Base-by-base conservation (phyloP, 2,329 filamentous ascomycete genomes). In the Fusarium sp. region DNA sequence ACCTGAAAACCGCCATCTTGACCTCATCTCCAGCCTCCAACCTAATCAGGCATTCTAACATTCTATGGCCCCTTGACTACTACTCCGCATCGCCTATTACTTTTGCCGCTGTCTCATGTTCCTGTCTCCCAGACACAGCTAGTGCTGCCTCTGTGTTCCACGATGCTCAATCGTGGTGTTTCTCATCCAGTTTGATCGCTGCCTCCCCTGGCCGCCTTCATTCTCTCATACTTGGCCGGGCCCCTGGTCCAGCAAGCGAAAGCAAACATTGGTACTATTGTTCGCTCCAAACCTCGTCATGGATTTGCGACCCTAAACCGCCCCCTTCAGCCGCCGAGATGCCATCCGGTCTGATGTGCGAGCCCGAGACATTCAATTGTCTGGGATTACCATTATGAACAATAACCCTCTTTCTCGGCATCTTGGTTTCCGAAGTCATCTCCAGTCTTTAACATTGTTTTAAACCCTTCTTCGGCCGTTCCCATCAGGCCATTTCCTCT, bases 341-440 rank as follows among this genome's bases (percentile, higher is more conserved):
- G 58, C 69, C 71, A 68, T 69, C 72, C 75, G 62, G 75, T 73
- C 71, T 75, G 79, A 72, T 81, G 73, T 78, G 66, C 66, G 48
- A 63, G 57, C 45, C 66, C 64, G 72, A 73, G 68, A 74, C 72
- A 39, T 58, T 60, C 60, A 67, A 66, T 54, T 68, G 71, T 69
- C 81, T 82, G 68, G 49, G 68, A 64, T 71, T 61, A 40, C n/a
- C 81, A 81, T 79, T 72, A 66, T 49, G 40, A 15, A 64, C 63
- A 59, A 38, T 33, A 53, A 74, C 66, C 66, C 58, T 76, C 78
- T 75, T 74, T 78, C 81, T 83, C 81, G 82, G 80, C 79, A 78
- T 74, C 72, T 61, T 67, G 44, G 34, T 54, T 65, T 65, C 66
- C 68, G 71, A 75, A 63, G 76, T 75, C 74, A 78, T 77, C 70